Conservation (phyloP, 441 rosid species). For the Gossypium gossypioides region DNA sequence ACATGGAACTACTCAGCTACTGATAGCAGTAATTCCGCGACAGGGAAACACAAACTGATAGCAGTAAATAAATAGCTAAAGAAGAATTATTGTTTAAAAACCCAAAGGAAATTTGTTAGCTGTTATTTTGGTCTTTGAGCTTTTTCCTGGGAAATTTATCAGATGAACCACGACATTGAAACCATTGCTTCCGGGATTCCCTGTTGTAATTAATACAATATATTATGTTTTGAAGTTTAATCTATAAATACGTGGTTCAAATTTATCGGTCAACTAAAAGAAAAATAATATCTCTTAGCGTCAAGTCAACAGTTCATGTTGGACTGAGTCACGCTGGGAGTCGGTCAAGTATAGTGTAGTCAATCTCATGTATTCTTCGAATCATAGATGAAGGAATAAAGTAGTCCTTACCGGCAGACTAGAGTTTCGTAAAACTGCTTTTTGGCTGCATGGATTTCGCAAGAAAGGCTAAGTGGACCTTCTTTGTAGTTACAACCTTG, state of each 20-base stretch:
- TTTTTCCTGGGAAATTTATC: neutral
- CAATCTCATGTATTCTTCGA: neutral
- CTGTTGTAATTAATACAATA: neutral
- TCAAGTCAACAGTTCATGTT: neutral
- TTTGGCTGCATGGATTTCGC: neutral
- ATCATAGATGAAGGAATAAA: neutral
- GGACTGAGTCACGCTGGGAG: too few species aligned
- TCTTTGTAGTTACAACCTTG: neutral
- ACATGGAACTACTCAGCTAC: too few species aligned
- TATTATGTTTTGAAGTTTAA: neutral
- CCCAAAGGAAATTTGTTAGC: neutral
- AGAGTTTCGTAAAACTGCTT: neutral
- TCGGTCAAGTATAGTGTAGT: neutral
- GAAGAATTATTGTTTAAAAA: too few species aligned
- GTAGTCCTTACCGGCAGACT: neutral
- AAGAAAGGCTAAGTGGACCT: neutral
- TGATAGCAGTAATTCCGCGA: too few species aligned
- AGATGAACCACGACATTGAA: neutral
- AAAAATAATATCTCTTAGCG: neutral
- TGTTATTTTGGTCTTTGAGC: neutral
- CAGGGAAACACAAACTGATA: too few species aligned
- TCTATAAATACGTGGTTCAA: neutral
- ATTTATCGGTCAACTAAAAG: neutral
- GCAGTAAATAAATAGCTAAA: too few species aligned
- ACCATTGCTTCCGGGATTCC: neutral